Evolutionary conservation across 1,284 basidiomycete genomes (phyloP), one percentile per base, ranked within the genome.

Genomic region (Ustilago tritici): DNA sequence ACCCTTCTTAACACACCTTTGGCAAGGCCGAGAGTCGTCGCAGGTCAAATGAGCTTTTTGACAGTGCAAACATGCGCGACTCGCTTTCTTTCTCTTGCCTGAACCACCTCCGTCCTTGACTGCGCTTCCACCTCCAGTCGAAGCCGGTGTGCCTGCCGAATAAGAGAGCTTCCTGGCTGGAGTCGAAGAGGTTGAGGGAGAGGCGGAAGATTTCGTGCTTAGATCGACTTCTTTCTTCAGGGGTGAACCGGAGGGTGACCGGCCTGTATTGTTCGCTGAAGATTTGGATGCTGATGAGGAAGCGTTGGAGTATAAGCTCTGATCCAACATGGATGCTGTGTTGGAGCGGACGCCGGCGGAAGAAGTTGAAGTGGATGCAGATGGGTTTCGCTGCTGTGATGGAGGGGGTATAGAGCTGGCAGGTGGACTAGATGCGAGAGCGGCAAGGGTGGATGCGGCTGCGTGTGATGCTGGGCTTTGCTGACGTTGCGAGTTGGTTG

Each of bases 31-130:
- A n/a, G 78, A 91, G 84, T 98, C 96, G 86, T 99, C 95, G 86
- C 96, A 99, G 9, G 96, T 99, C 80, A 99, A 89, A 87, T 99
- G 96, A 1, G 94, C 94, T 82, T 89, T 90, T 87, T 98, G 96
- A 87, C 96, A 99, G 76, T 95, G 93, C 70, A 93, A 91, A 85
- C 96, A 99, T 40, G 96, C 96, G 52, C 95, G 90, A 81, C 91
- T 93, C 0, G 94, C 94, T 87, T 95, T 95, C 89, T 95, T 95
- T 38, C 82, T 65, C 62, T 81, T 80, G 46, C 68, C 55, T 12
- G 61, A 64, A 14, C 60, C 49, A 31, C 28, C 28, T 4, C 56
- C 41, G 5, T 72, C 65, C 23, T 75, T 75, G 2, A 61, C 36
- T 11, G 56, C 12, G 15, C 14, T 32, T 23, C 32, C 36, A 10